phyloP scores from a whole-genome alignment of 352 stramenopile genomes.

The Thalassiosira allenii region DNA sequence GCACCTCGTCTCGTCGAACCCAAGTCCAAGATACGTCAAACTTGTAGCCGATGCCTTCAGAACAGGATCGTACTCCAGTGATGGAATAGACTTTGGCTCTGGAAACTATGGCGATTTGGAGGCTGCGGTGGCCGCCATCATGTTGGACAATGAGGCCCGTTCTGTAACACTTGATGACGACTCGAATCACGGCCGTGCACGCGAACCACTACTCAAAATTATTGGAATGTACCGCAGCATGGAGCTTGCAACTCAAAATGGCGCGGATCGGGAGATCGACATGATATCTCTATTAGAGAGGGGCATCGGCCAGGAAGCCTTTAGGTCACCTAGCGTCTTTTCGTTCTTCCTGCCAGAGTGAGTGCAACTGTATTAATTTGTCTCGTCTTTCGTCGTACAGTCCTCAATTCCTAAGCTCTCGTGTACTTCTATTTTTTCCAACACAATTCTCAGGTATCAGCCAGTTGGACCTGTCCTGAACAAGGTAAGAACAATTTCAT shows the following conservation, averaged over 20 bases:
- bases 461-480: constrained; percentile 54
- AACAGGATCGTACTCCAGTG: constrained; percentile 46
- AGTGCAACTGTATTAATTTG: too few relatives aligned
- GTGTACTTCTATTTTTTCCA: too few relatives aligned
- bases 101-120: constrained; percentile 76
- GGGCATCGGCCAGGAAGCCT: constrained; percentile 55
- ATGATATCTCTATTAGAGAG: constrained; percentile 14
- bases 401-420: too few relatives aligned
- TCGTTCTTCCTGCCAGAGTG: constrained; percentile 72
- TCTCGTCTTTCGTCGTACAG: too few relatives aligned
- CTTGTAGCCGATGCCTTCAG: constrained; percentile 67
- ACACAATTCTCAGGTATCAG: too few relatives aligned
- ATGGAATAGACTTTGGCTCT: constrained; percentile 50
- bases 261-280: constrained; percentile 13
- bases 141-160: constrained; percentile 70
- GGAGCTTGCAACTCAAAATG: constrained; percentile 22
- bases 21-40: constrained; percentile 69
- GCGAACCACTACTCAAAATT: constrained; percentile 73
- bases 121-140: constrained; percentile 65
- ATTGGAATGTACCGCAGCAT: constrained; percentile 59
- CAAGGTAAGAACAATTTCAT: too few relatives aligned
- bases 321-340: constrained; percentile 67
- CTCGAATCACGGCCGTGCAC: constrained; percentile 54
- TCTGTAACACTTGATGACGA: constrained; percentile 64
- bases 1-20: constrained; percentile 65